phyloP scores from a whole-genome alignment of 257 asterid species.

The Nicotiana noctiflora region DNA sequence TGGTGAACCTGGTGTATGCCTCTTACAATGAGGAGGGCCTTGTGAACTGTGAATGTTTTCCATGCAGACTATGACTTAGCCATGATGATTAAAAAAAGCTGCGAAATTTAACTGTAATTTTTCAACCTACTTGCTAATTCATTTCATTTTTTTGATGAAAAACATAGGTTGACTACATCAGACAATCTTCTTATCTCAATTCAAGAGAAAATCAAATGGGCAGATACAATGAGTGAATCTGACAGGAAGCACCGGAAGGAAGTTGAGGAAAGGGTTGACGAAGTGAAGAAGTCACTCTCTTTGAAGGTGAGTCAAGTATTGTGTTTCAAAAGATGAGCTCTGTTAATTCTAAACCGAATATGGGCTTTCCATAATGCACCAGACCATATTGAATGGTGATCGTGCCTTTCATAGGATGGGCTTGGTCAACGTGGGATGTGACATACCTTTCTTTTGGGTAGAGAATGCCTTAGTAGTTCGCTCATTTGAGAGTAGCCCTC shows the following conservation, averaged over 20 bases:
- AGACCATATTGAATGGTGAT: background rate
- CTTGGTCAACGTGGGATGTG: background rate
- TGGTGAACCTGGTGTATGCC: slow-evolving; percentile 2
- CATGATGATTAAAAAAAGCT: no score
- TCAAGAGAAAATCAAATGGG: slow-evolving; percentile 98
- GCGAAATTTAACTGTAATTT: background rate
- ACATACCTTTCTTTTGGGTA: background rate
- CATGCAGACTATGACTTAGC: background rate
- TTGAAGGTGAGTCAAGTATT: slow-evolving; percentile 63
- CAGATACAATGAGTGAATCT: slow-evolving; percentile 73
- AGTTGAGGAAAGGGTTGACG: slow-evolving; percentile 73
- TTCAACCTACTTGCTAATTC: slow-evolving; percentile 3
- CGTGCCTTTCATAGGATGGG: background rate
- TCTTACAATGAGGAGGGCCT: background rate
- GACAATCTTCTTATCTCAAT: slow-evolving; percentile 79
- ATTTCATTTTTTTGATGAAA: slow-evolving; percentile 12
- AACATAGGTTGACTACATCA: slow-evolving; percentile 69
- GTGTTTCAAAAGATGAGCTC: background rate
- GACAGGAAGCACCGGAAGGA: slow-evolving; percentile 79
- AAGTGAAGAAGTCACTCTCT: slow-evolving; percentile 65
- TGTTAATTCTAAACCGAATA: background rate
- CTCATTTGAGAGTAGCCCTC: background rate
- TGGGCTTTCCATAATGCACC: background rate
- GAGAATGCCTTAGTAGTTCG: background rate
- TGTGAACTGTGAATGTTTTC: background rate